phyloP scores from a whole-genome alignment of 805 yeast genomes.

The Diddensiella transvaalensis region DNA sequence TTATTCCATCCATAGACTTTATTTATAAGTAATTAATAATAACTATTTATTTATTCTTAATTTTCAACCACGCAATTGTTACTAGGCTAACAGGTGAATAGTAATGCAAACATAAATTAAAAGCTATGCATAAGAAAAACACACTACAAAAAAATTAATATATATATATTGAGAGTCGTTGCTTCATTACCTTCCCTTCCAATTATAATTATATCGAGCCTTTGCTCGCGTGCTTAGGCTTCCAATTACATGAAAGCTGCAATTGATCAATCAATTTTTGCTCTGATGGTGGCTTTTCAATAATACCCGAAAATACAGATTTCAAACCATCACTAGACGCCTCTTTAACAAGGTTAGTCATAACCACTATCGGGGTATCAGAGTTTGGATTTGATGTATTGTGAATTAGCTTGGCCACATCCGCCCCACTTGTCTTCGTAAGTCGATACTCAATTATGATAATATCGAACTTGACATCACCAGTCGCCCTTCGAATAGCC shows the following conservation, averaged over 20 bases:
- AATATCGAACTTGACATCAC: slow-evolving; percentile 78
- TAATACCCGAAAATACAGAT: slow-evolving; percentile 56
- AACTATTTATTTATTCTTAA: too few species aligned
- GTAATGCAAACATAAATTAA: too few species aligned
- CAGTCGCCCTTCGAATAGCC: slow-evolving; percentile 72
- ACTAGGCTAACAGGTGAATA: too few species aligned
- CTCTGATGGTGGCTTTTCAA: slow-evolving; percentile 65
- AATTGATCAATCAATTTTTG: slow-evolving; percentile 35
- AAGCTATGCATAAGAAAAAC: too few species aligned
- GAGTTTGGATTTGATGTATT: slow-evolving; percentile 76
- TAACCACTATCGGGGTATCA: slow-evolving; percentile 70
- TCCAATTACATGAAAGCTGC: slow-evolving; percentile 32
- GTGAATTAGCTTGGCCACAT: slow-evolving; percentile 71
- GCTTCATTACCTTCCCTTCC: too few species aligned
- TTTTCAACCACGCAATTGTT: too few species aligned
- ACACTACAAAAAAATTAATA: too few species aligned
- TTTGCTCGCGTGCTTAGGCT: slow-evolving; percentile 17
- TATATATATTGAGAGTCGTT: too few species aligned
- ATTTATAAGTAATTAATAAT: too few species aligned
- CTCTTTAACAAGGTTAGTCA: slow-evolving; percentile 69
- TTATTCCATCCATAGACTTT: too few species aligned
- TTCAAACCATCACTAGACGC: slow-evolving; percentile 27
- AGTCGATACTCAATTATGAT: slow-evolving; percentile 72
- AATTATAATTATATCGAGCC: too few species aligned
- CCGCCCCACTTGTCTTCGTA: slow-evolving; percentile 65